Base-by-base conservation (phyloP, 768 basidiomycete species). In the Hirschioporus abietinus region DNA sequence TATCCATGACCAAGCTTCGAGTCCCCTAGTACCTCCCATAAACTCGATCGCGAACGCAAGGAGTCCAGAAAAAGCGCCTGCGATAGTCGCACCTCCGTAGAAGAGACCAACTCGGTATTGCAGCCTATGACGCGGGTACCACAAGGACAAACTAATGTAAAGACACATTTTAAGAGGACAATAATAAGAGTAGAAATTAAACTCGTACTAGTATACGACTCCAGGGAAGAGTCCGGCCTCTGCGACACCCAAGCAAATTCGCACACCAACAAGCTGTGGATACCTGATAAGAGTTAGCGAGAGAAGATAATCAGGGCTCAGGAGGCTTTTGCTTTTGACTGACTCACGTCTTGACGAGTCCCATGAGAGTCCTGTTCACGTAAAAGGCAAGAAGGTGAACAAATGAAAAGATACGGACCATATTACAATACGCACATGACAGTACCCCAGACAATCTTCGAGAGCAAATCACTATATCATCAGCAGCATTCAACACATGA, bases 181-280 rank as follows among this genome's bases (percentile, higher is more conserved):
- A 64, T 30, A 30, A 30, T 30, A 8, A 8, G 30, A n/a, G 62
- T 24, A 34, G 24, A 24, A 5, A 36, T 20, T 12, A 30, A 59
- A 6, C 34, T 42, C 82, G 60, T 65, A 89, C 89, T 89, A 91
- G 77, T 89, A 92, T 0, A 84, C 83, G 10, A 91, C 87, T 26
- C 89, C 89, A 12, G 90, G 89, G 74, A 88, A 91, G 10, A 90
- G 72, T 2, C 90, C 89, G 5, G 88, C 86, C 75, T 92, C 90
- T 0, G 88, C 83, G 1, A 88, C 71, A 1, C 90, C 90, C 0
- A 91, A 82, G 67, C 82, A 84, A 7, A 86, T 75, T 10, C 88
- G 83, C 10, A 78, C 79, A 23, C 81, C 87, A 15, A 88, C 82
- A 17, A 90, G 81, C 71, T 89, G 83, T 9, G 82, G 82, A 71